Evolutionary conservation across 768 basidiomycete genomes (phyloP), one percentile per base, ranked within the genome.

Genomic region (Pulveroboletus sp.): DNA sequence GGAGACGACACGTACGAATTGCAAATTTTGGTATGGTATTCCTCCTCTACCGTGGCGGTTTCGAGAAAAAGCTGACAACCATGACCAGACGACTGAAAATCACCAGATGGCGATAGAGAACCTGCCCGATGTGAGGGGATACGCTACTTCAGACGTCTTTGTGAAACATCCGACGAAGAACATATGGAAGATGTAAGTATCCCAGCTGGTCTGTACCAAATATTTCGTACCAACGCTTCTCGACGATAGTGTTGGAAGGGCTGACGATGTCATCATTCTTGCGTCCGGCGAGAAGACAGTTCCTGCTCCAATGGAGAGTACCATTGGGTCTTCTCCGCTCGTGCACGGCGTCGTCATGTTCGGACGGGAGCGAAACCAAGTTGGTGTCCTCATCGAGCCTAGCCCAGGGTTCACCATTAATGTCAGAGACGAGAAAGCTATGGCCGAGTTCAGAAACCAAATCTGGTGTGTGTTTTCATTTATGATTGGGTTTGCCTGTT

Each of bases 101-200:
- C 45, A 40, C 21, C 18, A 30, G 11, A 48, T 57, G 41, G 54
- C 60, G 0, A 37, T 66, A 9, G 50, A 67, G 39, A 78, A 78
- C 54, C 43, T 73, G 2, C 56, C 69, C 1, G 77, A 75, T 3
- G 54, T 57, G 15, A 61, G 64, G 18, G 75, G 70, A 10, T 77
- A 75, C 40, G 65, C 73, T 2, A 76, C 76, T 1, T 59, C 65
- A 1, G 79, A 79, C 56, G 39, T 79, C 2, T 61, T 80, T 14
- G 50, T 67, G 1, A 68, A 71, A 26, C 79, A 80, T 55, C 75
- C 78, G 0, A 70, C 68, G 0, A 71, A 69, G 6, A 64, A 71
- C 1, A 37, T 69, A 14, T 81, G 66, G 68, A 69, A 57, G 45
- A 57, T 79, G 33, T 58, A 33, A n/a, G 66, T 46, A 10, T 32